phyloP scores from a whole-genome alignment of 768 basidiomycete genomes.

The Infundibulicybe gibba region DNA sequence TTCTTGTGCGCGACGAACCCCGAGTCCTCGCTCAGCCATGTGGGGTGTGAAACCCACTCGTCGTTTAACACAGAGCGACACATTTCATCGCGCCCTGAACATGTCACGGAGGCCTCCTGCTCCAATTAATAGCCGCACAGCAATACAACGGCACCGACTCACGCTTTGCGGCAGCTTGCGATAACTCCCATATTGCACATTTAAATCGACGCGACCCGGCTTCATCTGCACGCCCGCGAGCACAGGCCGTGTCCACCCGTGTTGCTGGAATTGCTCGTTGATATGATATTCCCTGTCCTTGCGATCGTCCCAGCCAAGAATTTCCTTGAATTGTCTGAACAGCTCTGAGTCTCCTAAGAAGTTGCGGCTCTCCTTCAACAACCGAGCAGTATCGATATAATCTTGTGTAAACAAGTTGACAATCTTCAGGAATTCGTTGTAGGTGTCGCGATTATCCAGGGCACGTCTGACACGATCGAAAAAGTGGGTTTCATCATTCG shows the following conservation, averaged over 20 bases:
- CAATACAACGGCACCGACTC: conserved; percentile 26
- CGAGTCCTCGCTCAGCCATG: conserved; percentile 91
- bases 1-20: conserved; percentile 90
- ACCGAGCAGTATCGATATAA: conserved; percentile 80
- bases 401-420: conserved; percentile 95
- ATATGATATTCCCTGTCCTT: conserved; percentile 55
- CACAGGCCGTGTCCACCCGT: conserved; percentile 49
- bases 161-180: conserved; percentile 78
- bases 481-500: conserved; percentile 63
- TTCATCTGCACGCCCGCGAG: conserved; percentile 35
- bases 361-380: conserved; percentile 76
- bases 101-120: conserved; percentile 84
- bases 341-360: conserved; percentile 80
- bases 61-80: conserved; percentile 96
- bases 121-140: not conserved
- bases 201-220: conserved; percentile 64
- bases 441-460: conserved; percentile 70
- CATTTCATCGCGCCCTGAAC: conserved; percentile 96
- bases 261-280: conserved; percentile 40
- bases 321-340: conserved; percentile 76
- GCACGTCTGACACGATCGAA: conserved; percentile 86
- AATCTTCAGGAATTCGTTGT: conserved; percentile 93
- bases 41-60: conserved; percentile 97
- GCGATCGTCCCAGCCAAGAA: conserved; percentile 84
- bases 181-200: conserved; percentile 84